A percentile compares a stretch with the other conserved stretches of the same genome.
These are phyloP conservation scores for Globisporangium alternatum DNA, from an alignment of 352 stramenopile species.

Conservation along the genomic window DNA sequence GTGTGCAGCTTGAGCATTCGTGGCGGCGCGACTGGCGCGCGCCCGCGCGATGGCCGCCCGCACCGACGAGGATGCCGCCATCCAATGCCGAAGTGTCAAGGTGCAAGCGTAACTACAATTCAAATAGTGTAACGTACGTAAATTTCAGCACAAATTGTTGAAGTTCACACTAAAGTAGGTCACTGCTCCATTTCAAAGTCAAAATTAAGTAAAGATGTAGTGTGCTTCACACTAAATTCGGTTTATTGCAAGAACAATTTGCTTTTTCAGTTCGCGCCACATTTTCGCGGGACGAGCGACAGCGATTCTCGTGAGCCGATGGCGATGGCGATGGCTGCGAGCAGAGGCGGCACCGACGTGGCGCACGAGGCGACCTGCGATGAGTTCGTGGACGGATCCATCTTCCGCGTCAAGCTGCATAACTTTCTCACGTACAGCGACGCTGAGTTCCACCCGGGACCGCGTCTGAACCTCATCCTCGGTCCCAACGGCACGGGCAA, in stretches of 20 bases:
- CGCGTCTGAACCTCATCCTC: slow-evolving; percentile 97
- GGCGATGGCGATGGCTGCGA: slow-evolving; percentile 19
- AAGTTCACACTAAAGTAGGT: not conserved
- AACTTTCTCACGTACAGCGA: slow-evolving; percentile 95
- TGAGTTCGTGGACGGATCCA: slow-evolving; percentile 83
- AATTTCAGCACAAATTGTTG: not conserved
- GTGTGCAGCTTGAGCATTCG: not conserved
- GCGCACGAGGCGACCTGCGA: slow-evolving; percentile 33
- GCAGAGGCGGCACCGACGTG: slow-evolving; percentile 23
- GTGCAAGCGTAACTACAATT: not conserved
- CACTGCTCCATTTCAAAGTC: not conserved
- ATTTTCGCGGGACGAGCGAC: slow-evolving; percentile 44
- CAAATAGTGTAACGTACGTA: not conserved
- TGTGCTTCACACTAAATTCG: not conserved
- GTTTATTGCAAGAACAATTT: not conserved
- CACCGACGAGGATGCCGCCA: not conserved
- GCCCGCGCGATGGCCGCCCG: not conserved
- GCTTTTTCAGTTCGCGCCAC: slow-evolving; percentile 3
- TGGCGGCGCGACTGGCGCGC: not conserved
- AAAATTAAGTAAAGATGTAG: not conserved
- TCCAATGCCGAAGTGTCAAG: slow-evolving; percentile 3
- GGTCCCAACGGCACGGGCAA: slow-evolving; percentile 97
- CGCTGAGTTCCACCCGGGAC: slow-evolving; percentile 87
- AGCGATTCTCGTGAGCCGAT: not conserved
- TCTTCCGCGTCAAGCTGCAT: slow-evolving; percentile 90